Conservation (phyloP, 306 rosid species). For the Nissolia schottii region DNA sequence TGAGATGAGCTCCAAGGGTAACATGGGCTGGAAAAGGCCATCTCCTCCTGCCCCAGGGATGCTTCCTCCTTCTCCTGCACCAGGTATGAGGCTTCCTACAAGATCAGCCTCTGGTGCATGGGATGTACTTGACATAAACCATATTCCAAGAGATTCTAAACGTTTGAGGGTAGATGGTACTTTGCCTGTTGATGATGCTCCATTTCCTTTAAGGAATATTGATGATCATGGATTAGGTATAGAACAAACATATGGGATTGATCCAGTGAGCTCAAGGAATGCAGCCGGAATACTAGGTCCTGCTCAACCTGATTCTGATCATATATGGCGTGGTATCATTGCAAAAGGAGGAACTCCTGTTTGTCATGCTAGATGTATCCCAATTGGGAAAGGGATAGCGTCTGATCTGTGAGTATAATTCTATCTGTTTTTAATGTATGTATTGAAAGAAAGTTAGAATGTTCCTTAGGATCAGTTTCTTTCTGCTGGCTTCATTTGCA, state of each 20-base stretch:
- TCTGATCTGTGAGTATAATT: slow-evolving; percentile 81
- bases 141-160: slow-evolving; percentile 76
- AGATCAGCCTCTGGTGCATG: slow-evolving; percentile 66
- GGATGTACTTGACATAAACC: slow-evolving; percentile 78
- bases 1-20: slow-evolving; percentile 62
- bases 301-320: slow-evolving; percentile 61
- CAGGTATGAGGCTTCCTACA: slow-evolving; percentile 48
- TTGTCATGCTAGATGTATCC: slow-evolving; percentile 93
- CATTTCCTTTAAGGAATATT: slow-evolving; percentile 51
- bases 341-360: slow-evolving; percentile 99
- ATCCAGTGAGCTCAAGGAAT: slow-evolving; percentile 45
- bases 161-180: slow-evolving; percentile 67
- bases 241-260: slow-evolving; percentile 54
- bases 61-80: slow-evolving; percentile 67
- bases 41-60: slow-evolving; percentile 79
- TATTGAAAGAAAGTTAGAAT: background rate
- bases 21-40: slow-evolving; percentile 71
- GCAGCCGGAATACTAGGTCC: slow-evolving; percentile 47
- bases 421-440: slow-evolving; percentile 16
- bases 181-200: slow-evolving; percentile 46
- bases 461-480: background rate
- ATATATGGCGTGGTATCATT: slow-evolving; percentile 86
- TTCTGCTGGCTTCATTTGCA: background rate
- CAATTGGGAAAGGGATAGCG: slow-evolving; percentile 77
- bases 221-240: slow-evolving; percentile 54